Base-by-base conservation (phyloP, 2,329 filamentous ascomycete species). In the Cercospora citrullina region DNA sequence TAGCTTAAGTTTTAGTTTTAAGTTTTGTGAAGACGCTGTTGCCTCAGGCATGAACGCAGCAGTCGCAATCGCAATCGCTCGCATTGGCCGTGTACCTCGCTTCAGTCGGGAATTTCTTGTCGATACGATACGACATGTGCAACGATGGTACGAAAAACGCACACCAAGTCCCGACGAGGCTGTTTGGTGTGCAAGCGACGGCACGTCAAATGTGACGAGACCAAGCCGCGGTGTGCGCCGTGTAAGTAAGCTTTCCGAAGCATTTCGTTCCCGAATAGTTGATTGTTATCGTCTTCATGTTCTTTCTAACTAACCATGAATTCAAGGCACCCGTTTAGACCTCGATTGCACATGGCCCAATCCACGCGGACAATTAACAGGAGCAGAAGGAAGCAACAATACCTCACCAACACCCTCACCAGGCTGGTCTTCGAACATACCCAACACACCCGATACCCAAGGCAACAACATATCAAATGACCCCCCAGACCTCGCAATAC, bases 131-230 rank as follows among this genome's bases (percentile, higher is more conserved):
- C 53, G 21, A 39, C 31, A 36, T 55, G 26, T 58, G 30, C 53
- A 33, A 66, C 31, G 28, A 68, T 67, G 68, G 66, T 63, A 3
- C 53, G 69, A 21, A 71, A 71, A 48, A 58, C 68, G n/a, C 72
- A 74, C 59, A 69, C 68, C 23, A 74, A 74, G 66, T 68, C 68
- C 16, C 65, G 71, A 2, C 66, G 63, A 26, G 72, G 72, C 14
- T 74, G 72, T 62, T 42, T 69, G 12, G 39, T 61, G 42, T 74
- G 72, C 63, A 74, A 73, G 65, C 61, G 68, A 65, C 66, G 72
- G 14, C 71, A 72, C 28, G 71, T 73, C n/a, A 73, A 74, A 65
- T 69, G 65, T 45, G 33, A 59, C 39, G 63, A 67, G 39, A 31
- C 33, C 26, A 65, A 68, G 48, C 58, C 60, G 14, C 33, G 59